Evolutionary conservation across 1,139 yeast species (phyloP).

Genomic region (Tardiomyces digboiensis): DNA sequence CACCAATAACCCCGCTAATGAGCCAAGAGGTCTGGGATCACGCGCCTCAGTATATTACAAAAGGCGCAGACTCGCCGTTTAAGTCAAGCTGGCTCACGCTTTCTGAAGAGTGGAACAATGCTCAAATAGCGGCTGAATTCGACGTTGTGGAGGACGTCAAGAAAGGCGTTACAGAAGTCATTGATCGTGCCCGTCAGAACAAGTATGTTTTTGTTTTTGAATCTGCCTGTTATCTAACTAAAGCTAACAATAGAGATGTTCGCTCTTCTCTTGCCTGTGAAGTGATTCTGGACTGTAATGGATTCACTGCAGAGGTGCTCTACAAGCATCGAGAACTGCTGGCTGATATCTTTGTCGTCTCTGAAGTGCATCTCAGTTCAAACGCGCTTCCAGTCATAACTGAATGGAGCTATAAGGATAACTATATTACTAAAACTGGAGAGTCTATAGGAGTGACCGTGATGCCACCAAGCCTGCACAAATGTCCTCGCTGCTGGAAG

Average conservation of each 20-base stretch:
- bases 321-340: constrained; percentile 17
- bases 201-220: too few species aligned
- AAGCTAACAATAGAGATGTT: too few species aligned
- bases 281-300: constrained; percentile 28
- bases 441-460: constrained; percentile 30
- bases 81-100: constrained; percentile 33
- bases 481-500: constrained; percentile 97
- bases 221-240: too few species aligned
- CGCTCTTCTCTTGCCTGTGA: constrained; percentile 60
- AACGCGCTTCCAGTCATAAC: constrained; percentile 11
- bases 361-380: constrained; percentile 38
- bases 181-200: constrained; percentile 39
- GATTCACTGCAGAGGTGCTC: constrained; percentile 13
- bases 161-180: constrained; percentile 37
- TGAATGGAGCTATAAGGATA: constrained; percentile 22
- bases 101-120: constrained; percentile 32
- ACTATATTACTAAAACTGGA: constrained; percentile 22
- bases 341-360: constrained; percentile 58
- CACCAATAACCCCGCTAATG: constrained; percentile 77
- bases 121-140: constrained; percentile 24
- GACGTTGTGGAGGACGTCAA: constrained; percentile 37
- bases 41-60: constrained; percentile 30
- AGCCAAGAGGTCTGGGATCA: constrained; percentile 85
- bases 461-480: constrained; percentile 37
- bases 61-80: constrained; percentile 41